Percentiles rank a stretch among this genome's conserved stretches.
These are phyloP conservation scores for Cadophora sp. DNA, from an alignment of 2,329 filamentous ascomycete species.

Conservation along the genomic window DNA sequence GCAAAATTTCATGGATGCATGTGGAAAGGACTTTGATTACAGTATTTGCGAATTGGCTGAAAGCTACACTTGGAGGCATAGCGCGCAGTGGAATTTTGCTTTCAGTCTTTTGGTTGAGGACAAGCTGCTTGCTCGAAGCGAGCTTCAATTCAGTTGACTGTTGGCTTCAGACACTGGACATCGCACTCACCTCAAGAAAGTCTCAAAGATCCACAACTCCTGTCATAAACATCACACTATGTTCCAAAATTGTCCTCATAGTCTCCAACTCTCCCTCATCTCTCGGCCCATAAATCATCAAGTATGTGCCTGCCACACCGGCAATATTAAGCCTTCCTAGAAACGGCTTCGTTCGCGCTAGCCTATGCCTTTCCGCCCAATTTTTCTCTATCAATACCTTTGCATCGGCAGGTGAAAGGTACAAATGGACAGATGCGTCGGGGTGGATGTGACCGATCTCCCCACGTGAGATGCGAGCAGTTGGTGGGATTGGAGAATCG, in stretches of 20 bases:
- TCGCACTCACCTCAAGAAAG: neutral
- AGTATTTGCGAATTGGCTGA: no score
- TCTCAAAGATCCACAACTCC: neutral
- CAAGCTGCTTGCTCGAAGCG: neutral
- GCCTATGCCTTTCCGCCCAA: slow-evolving; percentile 12
- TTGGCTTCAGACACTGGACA: neutral
- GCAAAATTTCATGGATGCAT: no score
- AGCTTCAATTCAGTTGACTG: neutral
- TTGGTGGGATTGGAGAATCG: neutral
- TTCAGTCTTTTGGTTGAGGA: neutral
- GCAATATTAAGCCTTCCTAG: slow-evolving; percentile 2
- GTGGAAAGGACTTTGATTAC: no score
- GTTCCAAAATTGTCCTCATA: slow-evolving; percentile 8
- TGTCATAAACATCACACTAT: slow-evolving; percentile 19
- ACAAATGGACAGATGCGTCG: slow-evolving; percentile 16
- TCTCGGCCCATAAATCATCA: slow-evolving; percentile 17
- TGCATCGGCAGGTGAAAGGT: slow-evolving; percentile 15
- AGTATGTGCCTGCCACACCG: slow-evolving; percentile 5
- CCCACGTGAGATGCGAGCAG: slow-evolving; percentile 1
- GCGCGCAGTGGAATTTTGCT: neutral
- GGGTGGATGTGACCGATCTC: slow-evolving; percentile 13
- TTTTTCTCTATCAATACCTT: slow-evolving; percentile 15
- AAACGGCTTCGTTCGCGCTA: slow-evolving; percentile 9
- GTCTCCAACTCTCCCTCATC: slow-evolving; percentile 10
- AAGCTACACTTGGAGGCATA: neutral